Evolutionary conservation across 768 basidiomycete genomes (phyloP), one percentile per base, ranked within the genome.

Genomic region (Trametes cingulata): DNA sequence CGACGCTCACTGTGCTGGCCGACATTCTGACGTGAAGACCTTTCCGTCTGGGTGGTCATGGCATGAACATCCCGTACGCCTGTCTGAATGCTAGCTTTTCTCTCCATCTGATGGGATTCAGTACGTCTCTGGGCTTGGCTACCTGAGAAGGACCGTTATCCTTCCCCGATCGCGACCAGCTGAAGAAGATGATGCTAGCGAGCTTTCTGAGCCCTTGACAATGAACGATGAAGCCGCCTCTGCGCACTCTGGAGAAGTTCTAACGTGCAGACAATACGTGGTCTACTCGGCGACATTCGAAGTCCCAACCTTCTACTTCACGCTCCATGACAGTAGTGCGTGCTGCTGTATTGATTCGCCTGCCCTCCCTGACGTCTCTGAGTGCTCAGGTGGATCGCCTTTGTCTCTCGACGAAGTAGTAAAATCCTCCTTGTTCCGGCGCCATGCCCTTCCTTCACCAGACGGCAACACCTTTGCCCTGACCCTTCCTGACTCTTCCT

Each of bases 291-390:
- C 87, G 10, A 88, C 90, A 0, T 96, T 88, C 69, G 84, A 81
- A 67, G 91, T 92, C 1, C 94, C 94, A 7, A 81, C 85, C 0
- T 88, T 96, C 68, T 95, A 93, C 74, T 93, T 95, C 73, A 81
- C 83, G 4, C 73, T 89, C 14, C 81, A 87, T 62, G 79, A 84
- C 66, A 71, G 80, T 45, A 82, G 93, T 94, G 69, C 71, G 92
- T 87, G 56, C 50, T 59, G 15, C 45, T 51, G 51, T 53, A 46
- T 20, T 46, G 55, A 55, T 48, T 60, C 52, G 61, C 14, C 36
- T 35, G 1, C 8, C 7, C 13, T 19, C 15, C 14, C 45, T 42
- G 10, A 35, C 27, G 12, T 25, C 12, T 41, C 17, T 41, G 12
- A 19, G 35, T 24, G 19, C 17, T 7, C 68, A 95, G 92, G 77